Conservation (phyloP, 192 early-diverging fungal species). For the Podila minutissima region DNA sequence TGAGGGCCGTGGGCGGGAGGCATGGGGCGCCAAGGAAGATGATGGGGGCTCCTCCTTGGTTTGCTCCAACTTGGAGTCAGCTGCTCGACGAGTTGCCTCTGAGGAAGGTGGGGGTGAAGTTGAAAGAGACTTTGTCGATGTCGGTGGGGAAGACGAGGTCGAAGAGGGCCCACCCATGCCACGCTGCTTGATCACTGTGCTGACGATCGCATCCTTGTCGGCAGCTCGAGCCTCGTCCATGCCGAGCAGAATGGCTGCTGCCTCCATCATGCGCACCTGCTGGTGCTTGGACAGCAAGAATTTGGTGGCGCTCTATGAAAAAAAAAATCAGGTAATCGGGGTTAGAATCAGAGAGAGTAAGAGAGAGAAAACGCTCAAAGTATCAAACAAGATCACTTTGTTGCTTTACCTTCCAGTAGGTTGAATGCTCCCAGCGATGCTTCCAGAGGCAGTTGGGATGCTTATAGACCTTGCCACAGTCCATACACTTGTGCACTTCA, state of each 20-base stretch:
- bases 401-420: slow-evolving; percentile 63
- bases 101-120: slow-evolving; percentile 23
- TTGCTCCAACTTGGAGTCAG: not conserved
- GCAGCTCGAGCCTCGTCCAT: slow-evolving; percentile 52
- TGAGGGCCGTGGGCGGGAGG: not conserved
- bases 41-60: not conserved
- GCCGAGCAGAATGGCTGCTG: slow-evolving; percentile 69
- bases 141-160: slow-evolving; percentile 26
- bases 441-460: slow-evolving; percentile 57
- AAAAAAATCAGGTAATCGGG: not conserved
- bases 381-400: not conserved
- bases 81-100: not conserved
- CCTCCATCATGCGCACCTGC: slow-evolving; percentile 75
- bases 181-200: slow-evolving; percentile 40
- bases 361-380: not conserved
- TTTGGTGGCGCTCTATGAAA: slow-evolving; percentile 50
- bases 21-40: not conserved
- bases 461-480: slow-evolving; percentile 50
- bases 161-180: slow-evolving; percentile 26
- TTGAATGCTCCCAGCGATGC: slow-evolving; percentile 76
- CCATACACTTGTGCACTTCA: slow-evolving; percentile 39
- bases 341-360: not conserved
- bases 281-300: slow-evolving; percentile 73
- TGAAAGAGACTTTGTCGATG: slow-evolving; percentile 38
- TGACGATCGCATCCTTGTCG: slow-evolving; percentile 46